phyloP scores from a whole-genome alignment of 352 stramenopile species.

The Sclerospora graminicola region DNA sequence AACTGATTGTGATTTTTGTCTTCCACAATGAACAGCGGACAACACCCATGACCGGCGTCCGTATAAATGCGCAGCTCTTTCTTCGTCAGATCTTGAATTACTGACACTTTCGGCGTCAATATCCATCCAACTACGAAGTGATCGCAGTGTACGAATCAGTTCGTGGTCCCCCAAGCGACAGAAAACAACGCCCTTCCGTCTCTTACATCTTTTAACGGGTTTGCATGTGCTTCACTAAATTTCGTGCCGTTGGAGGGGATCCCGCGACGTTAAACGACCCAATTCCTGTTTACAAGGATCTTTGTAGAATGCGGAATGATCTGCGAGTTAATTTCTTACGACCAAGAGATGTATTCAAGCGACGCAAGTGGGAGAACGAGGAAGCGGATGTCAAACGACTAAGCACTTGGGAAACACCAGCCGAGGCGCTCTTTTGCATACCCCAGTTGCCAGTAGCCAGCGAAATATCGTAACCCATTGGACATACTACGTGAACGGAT shows the following conservation, averaged over 20 bases:
- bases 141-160: constrained; percentile 92
- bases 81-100: constrained; percentile 97
- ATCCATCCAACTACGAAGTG: constrained; percentile 92
- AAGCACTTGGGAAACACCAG: constrained; percentile 98
- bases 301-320: constrained; percentile 98
- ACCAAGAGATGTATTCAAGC: constrained; percentile 98
- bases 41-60: constrained; percentile 97
- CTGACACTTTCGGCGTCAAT: constrained; percentile 98
- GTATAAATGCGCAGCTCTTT: constrained; percentile 99
- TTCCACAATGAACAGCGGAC: constrained; percentile 98
- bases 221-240: too few relatives aligned
- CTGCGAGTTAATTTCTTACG: constrained; percentile 95
- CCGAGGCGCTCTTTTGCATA: too few relatives aligned
- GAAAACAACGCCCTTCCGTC: too few relatives aligned
- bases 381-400: constrained; percentile 99
- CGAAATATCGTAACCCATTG: too few relatives aligned
- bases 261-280: constrained; percentile 97
- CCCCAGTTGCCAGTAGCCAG: too few relatives aligned
- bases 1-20: constrained; percentile 93
- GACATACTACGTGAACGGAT: too few relatives aligned
- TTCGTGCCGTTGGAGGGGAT: too few relatives aligned
- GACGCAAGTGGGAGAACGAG: constrained; percentile 96
- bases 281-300: constrained; percentile 99
- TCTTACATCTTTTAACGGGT: too few relatives aligned
- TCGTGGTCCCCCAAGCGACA: too few relatives aligned